These are phyloP conservation scores for Raffaelea ambrosiae DNA, from an alignment of 2,329 filamentous ascomycete species.

Conservation along the genomic window DNA sequence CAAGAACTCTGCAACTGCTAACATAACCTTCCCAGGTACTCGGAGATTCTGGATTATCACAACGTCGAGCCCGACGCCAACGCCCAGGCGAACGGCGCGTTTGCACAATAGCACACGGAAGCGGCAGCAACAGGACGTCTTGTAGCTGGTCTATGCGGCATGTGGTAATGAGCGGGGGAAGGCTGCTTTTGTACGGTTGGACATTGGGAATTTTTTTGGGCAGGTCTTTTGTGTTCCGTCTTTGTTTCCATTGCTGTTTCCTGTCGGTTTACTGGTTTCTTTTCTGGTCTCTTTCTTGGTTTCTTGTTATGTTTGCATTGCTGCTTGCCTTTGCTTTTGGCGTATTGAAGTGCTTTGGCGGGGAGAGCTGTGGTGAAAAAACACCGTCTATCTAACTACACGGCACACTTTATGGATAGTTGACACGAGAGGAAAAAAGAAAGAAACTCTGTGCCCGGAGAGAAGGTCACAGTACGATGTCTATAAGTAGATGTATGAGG, in stretches of 20 bases:
- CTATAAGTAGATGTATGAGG: too few species aligned
- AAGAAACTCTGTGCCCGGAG: too few species aligned
- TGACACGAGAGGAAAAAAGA: too few species aligned
- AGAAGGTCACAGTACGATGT: too few species aligned
- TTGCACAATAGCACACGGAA: too few species aligned
- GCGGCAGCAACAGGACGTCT: too few species aligned
- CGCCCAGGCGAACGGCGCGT: slow-evolving; percentile 12
- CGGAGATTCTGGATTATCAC: slow-evolving; percentile 97
- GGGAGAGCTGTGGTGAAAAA: too few species aligned
- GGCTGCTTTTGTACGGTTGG: not conserved
- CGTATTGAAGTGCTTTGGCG: not conserved
- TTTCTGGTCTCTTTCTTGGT: not conserved
- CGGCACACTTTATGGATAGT: too few species aligned
- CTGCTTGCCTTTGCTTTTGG: not conserved
- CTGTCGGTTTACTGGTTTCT: not conserved
- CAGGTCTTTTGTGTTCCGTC: not conserved
- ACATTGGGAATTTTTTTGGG: not conserved
- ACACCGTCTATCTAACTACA: too few species aligned
- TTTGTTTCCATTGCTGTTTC: not conserved
- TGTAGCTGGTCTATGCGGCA: too few species aligned
- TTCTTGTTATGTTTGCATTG: not conserved
- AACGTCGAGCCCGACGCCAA: slow-evolving; percentile 61
- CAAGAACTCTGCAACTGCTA: not conserved
- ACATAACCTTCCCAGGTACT: slow-evolving; percentile 61
- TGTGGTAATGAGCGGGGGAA: not conserved